Conservation (phyloP, 192 early-diverging fungal species). For the Phycomyces nitens region DNA sequence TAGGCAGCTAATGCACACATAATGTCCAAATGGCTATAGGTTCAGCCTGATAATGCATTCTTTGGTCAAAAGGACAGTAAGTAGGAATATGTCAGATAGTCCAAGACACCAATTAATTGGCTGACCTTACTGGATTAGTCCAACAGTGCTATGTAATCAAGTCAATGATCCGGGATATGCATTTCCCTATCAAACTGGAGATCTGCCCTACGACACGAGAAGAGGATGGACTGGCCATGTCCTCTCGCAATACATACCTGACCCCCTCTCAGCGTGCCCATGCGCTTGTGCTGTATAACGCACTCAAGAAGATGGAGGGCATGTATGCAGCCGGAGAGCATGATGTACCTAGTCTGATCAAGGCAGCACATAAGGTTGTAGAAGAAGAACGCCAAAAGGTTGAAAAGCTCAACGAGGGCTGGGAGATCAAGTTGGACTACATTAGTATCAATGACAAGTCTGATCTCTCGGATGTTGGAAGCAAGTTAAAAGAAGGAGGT, state of each 20-base stretch:
- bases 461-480: constrained; percentile 11
- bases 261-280: constrained; percentile 59
- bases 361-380: constrained; percentile 49
- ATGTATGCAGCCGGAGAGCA: constrained; percentile 39
- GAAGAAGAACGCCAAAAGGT: constrained; percentile 39
- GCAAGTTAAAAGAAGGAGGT: constrained; percentile 47
- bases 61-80: constrained; percentile 96
- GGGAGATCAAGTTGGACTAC: constrained; percentile 77
- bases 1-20: not conserved
- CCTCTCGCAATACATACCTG: constrained; percentile 86
- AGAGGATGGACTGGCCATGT: constrained; percentile 83
- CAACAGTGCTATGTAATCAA: constrained; percentile 87
- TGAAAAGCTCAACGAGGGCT: constrained; percentile 14
- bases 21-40: constrained; percentile 2
- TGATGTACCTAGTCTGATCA: constrained; percentile 43
- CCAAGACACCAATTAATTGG: not conserved
- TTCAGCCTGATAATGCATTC: constrained; percentile 75
- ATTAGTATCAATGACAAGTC: constrained; percentile 69
- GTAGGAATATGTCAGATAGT: not conserved
- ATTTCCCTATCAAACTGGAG: constrained; percentile 70
- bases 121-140: constrained; percentile 4
- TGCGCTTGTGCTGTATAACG: constrained; percentile 74
- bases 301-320: constrained; percentile 50
- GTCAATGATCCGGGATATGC: constrained; percentile 80
- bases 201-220: constrained; percentile 77